A percentile compares a stretch with the other conserved stretches of the same genome.
Evolutionary conservation across 768 basidiomycete species (phyloP).

Genomic region (Boletus barrowsii): DNA sequence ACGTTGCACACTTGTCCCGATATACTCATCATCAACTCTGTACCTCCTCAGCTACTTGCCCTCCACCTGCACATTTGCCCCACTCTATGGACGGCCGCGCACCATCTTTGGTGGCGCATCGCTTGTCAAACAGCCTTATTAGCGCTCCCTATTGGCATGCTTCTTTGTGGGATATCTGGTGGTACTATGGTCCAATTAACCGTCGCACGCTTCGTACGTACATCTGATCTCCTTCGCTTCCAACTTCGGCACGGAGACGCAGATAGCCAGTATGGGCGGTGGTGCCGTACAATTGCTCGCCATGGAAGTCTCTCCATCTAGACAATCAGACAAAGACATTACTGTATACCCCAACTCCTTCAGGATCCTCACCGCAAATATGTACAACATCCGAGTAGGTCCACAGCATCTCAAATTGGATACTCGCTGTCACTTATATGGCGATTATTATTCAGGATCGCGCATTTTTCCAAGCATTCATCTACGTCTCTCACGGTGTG

Average conservation of each 20-base stretch:
- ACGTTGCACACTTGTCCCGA: background rate
- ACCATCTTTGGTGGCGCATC: slow-evolving; percentile 8
- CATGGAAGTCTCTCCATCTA: slow-evolving; percentile 1
- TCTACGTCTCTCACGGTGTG: slow-evolving; percentile 25
- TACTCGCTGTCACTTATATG: background rate
- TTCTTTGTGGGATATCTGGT: slow-evolving; percentile 11
- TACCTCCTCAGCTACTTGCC: slow-evolving; percentile 5
- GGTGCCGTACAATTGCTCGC: slow-evolving; percentile 22
- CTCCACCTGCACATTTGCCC: slow-evolving; percentile 17
- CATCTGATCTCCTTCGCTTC: background rate
- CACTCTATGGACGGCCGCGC: slow-evolving; percentile 18
- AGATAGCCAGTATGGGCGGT: slow-evolving; percentile 23
- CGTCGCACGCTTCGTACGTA: slow-evolving; percentile 27
- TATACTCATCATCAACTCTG: background rate
- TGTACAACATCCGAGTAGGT: slow-evolving; percentile 19
- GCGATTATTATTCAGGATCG: background rate
- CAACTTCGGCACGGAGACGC: background rate
- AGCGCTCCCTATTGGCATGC: slow-evolving; percentile 5
- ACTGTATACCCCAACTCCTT: background rate
- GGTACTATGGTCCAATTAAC: slow-evolving; percentile 9
- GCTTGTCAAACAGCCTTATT: slow-evolving; percentile 15
- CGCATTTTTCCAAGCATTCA: slow-evolving; percentile 43
- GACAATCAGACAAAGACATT: background rate
- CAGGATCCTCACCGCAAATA: slow-evolving; percentile 21
- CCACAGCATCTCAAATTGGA: background rate